Conservation (phyloP, 2,329 filamentous ascomycete species). For the Claviceps purpurea region DNA sequence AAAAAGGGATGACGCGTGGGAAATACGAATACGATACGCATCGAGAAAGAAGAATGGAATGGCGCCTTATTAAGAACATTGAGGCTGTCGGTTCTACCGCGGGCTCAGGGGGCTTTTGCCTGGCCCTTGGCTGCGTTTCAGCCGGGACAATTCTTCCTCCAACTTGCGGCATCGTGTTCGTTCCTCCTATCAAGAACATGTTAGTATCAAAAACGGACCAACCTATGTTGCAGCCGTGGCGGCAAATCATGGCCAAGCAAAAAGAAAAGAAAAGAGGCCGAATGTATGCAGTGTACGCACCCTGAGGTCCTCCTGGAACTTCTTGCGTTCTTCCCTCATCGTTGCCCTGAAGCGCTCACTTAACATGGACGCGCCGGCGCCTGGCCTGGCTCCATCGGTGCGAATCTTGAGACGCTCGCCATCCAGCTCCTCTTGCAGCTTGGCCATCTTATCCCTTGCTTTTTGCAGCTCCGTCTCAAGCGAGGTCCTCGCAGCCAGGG, state of each 20-base stretch:
- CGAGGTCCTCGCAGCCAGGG: conserved; percentile 19
- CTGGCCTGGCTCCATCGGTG: conserved; percentile 18
- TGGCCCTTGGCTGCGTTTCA: conserved; percentile 29
- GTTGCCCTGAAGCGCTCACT: conserved; percentile 43
- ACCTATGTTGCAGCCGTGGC: not conserved
- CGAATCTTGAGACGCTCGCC: conserved; percentile 32
- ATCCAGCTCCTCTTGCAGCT: conserved; percentile 39
- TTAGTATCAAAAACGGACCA: not conserved
- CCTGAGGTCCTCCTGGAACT: conserved; percentile 40
- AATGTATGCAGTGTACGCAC: conserved; percentile 19
- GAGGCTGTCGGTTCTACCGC: conserved; percentile 9
- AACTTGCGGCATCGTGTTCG: conserved; percentile 32
- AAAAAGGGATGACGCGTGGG: not conserved
- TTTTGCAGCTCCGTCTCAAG: conserved; percentile 29
- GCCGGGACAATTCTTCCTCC: conserved; percentile 35
- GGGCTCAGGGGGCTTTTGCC: conserved; percentile 31
- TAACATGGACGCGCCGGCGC: conserved; percentile 36
- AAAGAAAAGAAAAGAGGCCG: not conserved
- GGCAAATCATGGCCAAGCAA: not conserved
- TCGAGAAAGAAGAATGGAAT: not conserved
- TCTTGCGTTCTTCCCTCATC: conserved; percentile 44
- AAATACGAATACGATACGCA: not conserved
- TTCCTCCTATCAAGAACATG: conserved; percentile 28
- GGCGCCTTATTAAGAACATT: not conserved
- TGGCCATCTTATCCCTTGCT: conserved; percentile 22